phyloP scores from a whole-genome alignment of 306 rosid genomes.

The Hippophae gyantsensis region DNA sequence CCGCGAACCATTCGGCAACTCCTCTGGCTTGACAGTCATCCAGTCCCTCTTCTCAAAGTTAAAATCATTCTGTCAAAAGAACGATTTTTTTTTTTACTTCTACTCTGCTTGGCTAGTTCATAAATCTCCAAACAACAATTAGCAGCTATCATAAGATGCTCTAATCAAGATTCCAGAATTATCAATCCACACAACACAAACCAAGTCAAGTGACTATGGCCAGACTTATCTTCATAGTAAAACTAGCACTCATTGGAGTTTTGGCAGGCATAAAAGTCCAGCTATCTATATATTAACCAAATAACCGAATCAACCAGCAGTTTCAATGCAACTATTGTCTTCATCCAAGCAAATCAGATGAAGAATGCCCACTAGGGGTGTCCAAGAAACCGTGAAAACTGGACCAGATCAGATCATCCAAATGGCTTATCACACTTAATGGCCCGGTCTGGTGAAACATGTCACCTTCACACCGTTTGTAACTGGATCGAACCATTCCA shows the following conservation, averaged over 20 bases:
- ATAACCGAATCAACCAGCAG: background rate
- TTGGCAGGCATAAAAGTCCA: background rate
- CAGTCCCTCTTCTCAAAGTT: conserved; percentile 86
- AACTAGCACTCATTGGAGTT: background rate
- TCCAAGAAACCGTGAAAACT: too few species aligned
- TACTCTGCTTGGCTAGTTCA: background rate
- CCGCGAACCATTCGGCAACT: conserved; percentile 56
- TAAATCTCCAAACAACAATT: background rate
- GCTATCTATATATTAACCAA: background rate
- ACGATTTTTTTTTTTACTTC: background rate
- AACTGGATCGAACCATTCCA: too few species aligned
- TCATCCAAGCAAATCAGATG: too few species aligned
- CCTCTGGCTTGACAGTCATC: conserved; percentile 56
- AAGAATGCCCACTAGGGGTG: too few species aligned
- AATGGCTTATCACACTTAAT: too few species aligned
- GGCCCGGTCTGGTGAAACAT: too few species aligned
- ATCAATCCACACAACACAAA: background rate
- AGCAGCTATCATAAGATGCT: background rate
- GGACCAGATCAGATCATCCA: too few species aligned
- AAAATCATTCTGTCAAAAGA: conserved; percentile 64
- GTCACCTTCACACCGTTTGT: too few species aligned
- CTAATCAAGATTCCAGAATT: background rate
- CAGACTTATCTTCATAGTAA: background rate
- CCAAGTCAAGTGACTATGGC: background rate
- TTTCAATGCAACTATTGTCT: too few species aligned